Percentiles rank a stretch among this genome's conserved stretches.
Conservation (phyloP, 805 yeast genomes). For the Yarrowia sp. region DNA sequence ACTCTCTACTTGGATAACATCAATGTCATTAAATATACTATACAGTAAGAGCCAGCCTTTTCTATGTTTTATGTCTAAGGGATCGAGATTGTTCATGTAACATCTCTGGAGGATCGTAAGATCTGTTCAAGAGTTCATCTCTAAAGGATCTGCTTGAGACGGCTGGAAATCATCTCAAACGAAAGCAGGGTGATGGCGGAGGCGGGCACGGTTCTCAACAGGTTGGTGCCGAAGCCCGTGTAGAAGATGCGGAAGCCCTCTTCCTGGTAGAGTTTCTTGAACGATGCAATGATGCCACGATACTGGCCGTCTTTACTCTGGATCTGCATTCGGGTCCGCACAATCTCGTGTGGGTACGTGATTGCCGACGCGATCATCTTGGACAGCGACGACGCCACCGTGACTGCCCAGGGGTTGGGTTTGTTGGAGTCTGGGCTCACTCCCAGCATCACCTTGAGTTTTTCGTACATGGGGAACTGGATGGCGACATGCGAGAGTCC, state of each 20-base stretch:
- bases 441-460: constrained; percentile 63
- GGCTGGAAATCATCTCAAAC: constrained; percentile 62
- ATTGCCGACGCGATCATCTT: constrained; percentile 87
- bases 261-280: constrained; percentile 55
- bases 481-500: constrained; percentile 94
- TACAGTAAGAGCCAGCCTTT: constrained; percentile 28
- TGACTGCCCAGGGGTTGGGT: constrained; percentile 36
- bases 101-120: not conserved
- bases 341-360: constrained; percentile 95
- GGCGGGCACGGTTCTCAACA: constrained; percentile 92
- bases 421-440: constrained; percentile 20
- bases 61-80: constrained; percentile 29
- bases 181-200: constrained; percentile 94
- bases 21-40: constrained; percentile 36
- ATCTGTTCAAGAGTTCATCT: too few relatives aligned
- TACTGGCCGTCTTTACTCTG: constrained; percentile 46
- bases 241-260: constrained; percentile 88
- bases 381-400: constrained; percentile 76
- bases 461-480: constrained; percentile 93
- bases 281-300: constrained; percentile 51
- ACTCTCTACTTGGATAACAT: not conserved
- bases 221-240: constrained; percentile 84
- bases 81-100: too few relatives aligned
- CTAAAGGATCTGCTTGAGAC: constrained; percentile 39
- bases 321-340: constrained; percentile 89